Base-by-base conservation (phyloP, 225 moss, liverwort and hornwort species). In the Physcomitrium patens region DNA sequence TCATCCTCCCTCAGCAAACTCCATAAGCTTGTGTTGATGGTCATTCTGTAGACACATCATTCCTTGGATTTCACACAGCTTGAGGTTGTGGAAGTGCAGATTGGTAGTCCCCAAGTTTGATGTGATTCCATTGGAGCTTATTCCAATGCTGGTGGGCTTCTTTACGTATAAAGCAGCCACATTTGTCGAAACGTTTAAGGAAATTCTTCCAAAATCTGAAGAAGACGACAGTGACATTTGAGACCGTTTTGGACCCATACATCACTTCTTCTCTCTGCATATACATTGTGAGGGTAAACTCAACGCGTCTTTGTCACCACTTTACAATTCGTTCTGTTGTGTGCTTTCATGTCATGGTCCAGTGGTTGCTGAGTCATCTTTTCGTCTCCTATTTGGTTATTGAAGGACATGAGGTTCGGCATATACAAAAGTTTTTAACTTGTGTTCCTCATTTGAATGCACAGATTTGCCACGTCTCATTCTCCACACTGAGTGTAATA, bases 121-220 rank as follows among this genome's bases (percentile, higher is more conserved):
- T 60, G 50, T 80, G 24, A 86, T 94, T 69, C 88, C 81, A 17
- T 79, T 97, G 76, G 80, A 97, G 73, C 89, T 97, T 7, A 91
- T 97, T 52, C 96, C 96, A 24, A 97, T 97, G 90, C 77, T 97
- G 60, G 81, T 97, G 63, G 96, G 96, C 50, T 97, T 97, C 78
- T 97, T 97, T 77, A 94, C 96, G 3, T 97, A 97, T 83, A 97
- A 97, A 80, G 91, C 87, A 49, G 96, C 89, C 56, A 94, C 96
- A 12, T 82, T 97, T 15, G 89, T 91, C 0, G 94, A 94, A 72
- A 93, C 92, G 1, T 92, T 94, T 61, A 93, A 80, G 83, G 96
- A 94, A 63, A 86, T 94, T n/a, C 84, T 97, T 52, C 96, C 96
- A 0, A 67, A 78, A 47, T 28, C 80, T 51, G 76, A 77, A 49